Percentiles rank a stretch among this genome's conserved stretches.
phyloP scores from a whole-genome alignment of 106 monocot species.

The Phalaenopsis equestris region DNA sequence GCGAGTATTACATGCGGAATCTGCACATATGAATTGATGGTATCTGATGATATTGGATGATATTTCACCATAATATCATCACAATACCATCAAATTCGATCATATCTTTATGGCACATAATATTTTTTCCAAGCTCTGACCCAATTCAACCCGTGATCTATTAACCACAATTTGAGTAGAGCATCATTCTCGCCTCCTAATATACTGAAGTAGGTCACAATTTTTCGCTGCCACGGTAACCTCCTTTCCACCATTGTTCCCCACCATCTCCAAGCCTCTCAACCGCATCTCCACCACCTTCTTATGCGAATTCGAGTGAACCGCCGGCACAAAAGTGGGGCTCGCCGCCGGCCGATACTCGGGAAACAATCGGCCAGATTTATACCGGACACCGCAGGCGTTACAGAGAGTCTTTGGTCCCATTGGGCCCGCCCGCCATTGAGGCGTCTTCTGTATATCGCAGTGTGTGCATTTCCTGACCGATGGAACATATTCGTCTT shows the following conservation, averaged over 20 bases:
- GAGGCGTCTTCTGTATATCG: constrained; percentile 13
- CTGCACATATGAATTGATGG: no score
- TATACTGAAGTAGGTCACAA: constrained; percentile 4
- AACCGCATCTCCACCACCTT: constrained; percentile 10
- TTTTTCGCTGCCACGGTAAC: background rate
- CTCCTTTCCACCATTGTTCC: background rate
- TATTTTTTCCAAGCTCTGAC: no score
- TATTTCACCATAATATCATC: no score
- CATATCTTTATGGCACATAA: no score
- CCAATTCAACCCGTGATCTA: no score
- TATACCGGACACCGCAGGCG: constrained; percentile 25
- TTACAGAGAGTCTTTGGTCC: constrained; percentile 22
- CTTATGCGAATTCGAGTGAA: constrained; percentile 7
- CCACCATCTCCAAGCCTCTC: background rate
- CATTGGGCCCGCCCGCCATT: constrained; percentile 24
- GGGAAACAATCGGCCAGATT: constrained; percentile 27
- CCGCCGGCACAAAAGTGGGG: constrained; percentile 19
- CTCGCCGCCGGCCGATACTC: constrained; percentile 31
- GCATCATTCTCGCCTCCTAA: constrained; percentile 1
- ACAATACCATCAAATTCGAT: no score
- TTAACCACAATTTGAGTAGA: no score
- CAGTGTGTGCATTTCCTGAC: background rate
- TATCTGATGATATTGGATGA: no score
- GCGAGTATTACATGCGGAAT: no score
- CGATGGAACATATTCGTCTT: background rate